These are phyloP conservation scores for Sporisorium reilianum DNA, from an alignment of 1,284 basidiomycete species.

Conservation along the genomic window DNA sequence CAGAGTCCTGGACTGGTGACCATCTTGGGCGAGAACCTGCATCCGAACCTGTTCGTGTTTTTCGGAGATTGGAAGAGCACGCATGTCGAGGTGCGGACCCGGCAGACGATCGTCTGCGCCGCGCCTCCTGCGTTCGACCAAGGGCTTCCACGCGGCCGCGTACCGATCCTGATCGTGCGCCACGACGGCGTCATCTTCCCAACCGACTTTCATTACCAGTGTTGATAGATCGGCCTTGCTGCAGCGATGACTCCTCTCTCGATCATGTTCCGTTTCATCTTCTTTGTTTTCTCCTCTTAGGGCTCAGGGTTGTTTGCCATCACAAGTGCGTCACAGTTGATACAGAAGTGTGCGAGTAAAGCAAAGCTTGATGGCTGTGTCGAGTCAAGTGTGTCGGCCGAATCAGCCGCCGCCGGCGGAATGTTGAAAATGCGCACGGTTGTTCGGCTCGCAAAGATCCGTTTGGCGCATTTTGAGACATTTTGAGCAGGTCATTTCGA, in stretches of 20 bases:
- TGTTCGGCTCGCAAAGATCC: background rate
- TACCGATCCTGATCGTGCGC: constrained; percentile 85
- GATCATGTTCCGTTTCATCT: constrained; percentile 1
- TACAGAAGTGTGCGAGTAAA: background rate
- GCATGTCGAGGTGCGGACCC: constrained; percentile 87
- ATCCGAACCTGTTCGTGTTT: constrained; percentile 84
- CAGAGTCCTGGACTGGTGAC: constrained; percentile 78
- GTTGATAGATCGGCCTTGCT: constrained; percentile 16
- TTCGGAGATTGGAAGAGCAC: constrained; percentile 88
- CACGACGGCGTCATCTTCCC: constrained; percentile 92
- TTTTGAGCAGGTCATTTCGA: no score
- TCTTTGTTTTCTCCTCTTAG: background rate
- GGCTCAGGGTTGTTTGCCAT: background rate
- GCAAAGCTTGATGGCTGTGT: background rate
- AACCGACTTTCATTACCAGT: constrained; percentile 71
- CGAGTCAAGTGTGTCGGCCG: background rate
- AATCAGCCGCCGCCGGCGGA: background rate
- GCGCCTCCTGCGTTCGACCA: constrained; percentile 54
- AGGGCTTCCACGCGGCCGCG: constrained; percentile 58
- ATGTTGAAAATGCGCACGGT: background rate
- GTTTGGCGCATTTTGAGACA: no score
- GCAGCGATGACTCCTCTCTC: background rate
- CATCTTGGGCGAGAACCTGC: constrained; percentile 89
- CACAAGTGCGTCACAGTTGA: background rate
- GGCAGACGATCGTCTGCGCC: constrained; percentile 76